Percentiles rank a stretch among this genome's conserved stretches.
These are phyloP conservation scores for Cyclotella sp. DNA, from an alignment of 108 stramenopile species.

Conservation along the genomic window DNA sequence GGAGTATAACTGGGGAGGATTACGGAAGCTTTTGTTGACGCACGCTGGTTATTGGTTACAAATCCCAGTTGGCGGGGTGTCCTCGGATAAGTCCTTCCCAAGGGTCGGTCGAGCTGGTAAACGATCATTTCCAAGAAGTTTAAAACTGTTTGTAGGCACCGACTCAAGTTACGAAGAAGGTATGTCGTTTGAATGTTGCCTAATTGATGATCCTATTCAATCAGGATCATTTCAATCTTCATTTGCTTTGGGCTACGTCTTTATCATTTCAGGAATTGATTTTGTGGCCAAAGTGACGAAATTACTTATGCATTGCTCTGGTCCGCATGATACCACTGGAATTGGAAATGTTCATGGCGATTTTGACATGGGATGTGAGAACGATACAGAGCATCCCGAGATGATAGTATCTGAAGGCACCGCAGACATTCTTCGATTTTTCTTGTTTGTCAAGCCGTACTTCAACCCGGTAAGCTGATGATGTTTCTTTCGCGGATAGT, in stretches of 20 bases:
- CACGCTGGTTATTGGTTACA: constrained; percentile 85
- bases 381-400: background rate
- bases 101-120: constrained; percentile 61
- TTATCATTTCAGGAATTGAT: constrained; percentile 65
- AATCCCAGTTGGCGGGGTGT: constrained; percentile 79
- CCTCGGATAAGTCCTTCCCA: constrained; percentile 78
- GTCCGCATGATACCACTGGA: constrained; percentile 25
- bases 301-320: constrained; percentile 78
- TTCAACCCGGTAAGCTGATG: constrained; percentile 69
- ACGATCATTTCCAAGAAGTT: constrained; percentile 65
- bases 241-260: background rate
- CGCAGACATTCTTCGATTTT: constrained; percentile 75
- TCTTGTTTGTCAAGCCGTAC: constrained; percentile 85
- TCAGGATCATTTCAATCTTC: background rate
- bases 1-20: constrained; percentile 73
- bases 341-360: background rate
- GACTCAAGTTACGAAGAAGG: constrained; percentile 83
- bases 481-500: background rate
- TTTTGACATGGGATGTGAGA: constrained; percentile 18
- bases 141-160: constrained; percentile 79
- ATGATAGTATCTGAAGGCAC: constrained; percentile 73
- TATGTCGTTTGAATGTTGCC: constrained; percentile 62
- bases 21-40: constrained; percentile 76
- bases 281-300: constrained; percentile 86
- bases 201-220: too few relatives aligned